Conservation (phyloP, 2,329 filamentous ascomycete species). For the Curvularia hawaiiensis region DNA sequence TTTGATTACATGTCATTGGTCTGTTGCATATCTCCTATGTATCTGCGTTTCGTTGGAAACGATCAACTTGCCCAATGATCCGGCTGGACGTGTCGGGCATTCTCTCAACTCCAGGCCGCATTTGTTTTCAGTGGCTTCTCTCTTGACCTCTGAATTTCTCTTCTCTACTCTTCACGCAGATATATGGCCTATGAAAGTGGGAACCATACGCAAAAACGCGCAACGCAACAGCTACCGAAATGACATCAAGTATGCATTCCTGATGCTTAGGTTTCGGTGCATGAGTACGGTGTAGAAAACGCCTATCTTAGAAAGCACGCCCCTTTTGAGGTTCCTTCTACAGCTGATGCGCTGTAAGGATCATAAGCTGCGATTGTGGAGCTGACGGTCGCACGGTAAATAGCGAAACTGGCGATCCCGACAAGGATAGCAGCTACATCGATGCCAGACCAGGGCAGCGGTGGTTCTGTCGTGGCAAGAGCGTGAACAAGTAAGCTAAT, state of each 20-base stretch:
- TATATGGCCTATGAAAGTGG: slow-evolving; percentile 46
- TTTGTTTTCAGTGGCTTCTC: background rate
- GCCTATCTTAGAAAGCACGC: slow-evolving; percentile 73
- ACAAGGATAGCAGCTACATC: slow-evolving; percentile 55
- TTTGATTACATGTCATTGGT: background rate
- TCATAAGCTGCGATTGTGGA: slow-evolving; percentile 77
- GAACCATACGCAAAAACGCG: slow-evolving; percentile 60
- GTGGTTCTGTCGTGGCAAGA: slow-evolving; percentile 63
- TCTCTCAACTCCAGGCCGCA: background rate
- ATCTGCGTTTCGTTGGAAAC: background rate
- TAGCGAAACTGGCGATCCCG: slow-evolving; percentile 71
- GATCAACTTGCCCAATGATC: background rate
- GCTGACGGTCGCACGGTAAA: slow-evolving; percentile 78
- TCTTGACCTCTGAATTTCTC: background rate
- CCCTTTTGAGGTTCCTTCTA: slow-evolving; percentile 75
- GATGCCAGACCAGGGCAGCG: slow-evolving; percentile 64
- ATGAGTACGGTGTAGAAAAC: slow-evolving; percentile 58
- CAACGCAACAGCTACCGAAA: slow-evolving; percentile 57
- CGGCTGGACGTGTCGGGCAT: slow-evolving; percentile 15
- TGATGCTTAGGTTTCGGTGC: slow-evolving; percentile 30
- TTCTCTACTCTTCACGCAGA: background rate
- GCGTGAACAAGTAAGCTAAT: slow-evolving; percentile 73
- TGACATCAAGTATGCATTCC: slow-evolving; percentile 48
- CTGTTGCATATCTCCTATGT: background rate
- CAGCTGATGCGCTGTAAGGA: slow-evolving; percentile 72